A percentile compares a stretch with the other conserved stretches of the same genome.
These are phyloP conservation scores for Salix udensis DNA, from an alignment of 345 rosid genomes.

Conservation along the genomic window DNA sequence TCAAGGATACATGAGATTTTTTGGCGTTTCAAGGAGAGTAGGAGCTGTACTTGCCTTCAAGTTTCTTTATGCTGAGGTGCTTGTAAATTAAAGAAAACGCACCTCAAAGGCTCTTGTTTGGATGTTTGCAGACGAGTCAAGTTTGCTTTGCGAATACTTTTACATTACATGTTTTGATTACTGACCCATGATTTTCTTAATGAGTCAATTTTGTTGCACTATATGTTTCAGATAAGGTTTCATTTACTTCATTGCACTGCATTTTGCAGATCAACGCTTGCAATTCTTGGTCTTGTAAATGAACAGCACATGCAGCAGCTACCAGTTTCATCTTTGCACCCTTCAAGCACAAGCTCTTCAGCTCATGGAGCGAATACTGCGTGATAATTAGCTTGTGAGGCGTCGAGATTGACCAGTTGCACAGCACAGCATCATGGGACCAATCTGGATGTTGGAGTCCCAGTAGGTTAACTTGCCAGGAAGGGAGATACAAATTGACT, in stretches of 20 bases:
- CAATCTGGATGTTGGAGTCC: background rate
- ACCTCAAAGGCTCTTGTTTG: too few species aligned
- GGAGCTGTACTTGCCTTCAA: too few species aligned
- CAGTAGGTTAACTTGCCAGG: background rate
- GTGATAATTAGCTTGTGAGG: slow-evolving; percentile 20
- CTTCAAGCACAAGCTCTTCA: slow-evolving; percentile 57
- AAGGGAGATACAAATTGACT: background rate
- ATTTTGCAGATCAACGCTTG: slow-evolving; percentile 61
- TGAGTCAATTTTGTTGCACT: too few species aligned
- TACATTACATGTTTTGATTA: too few species aligned
- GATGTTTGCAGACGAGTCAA: too few species aligned
- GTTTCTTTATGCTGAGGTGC: too few species aligned
- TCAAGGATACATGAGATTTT: too few species aligned
- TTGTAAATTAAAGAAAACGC: too few species aligned
- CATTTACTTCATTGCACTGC: background rate
- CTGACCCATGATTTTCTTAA: too few species aligned
- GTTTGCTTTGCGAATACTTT: too few species aligned
- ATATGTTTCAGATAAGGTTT: too few species aligned
- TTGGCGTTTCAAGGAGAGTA: too few species aligned
- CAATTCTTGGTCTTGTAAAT: slow-evolving; percentile 64
- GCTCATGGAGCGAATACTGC: slow-evolving; percentile 52
- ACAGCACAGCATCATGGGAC: background rate
- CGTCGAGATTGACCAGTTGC: background rate
- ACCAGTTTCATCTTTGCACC: slow-evolving; percentile 42
- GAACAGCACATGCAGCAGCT: slow-evolving; percentile 43